Evolutionary conservation across 371 early-diverging fungal genomes (phyloP).

Genomic region (Gilbertella persicaria): DNA sequence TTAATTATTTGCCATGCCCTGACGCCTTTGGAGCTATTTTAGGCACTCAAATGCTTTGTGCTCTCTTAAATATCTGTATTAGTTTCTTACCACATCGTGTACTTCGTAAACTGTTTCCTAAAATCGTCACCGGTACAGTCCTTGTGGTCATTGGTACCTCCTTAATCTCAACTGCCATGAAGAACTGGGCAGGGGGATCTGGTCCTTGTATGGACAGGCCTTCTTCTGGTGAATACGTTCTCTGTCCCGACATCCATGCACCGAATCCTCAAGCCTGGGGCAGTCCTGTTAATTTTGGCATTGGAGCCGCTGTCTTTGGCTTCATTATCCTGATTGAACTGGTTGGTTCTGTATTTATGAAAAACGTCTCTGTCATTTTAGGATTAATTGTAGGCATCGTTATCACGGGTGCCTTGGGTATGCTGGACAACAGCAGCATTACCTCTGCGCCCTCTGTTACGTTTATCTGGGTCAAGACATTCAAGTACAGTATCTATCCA

Average conservation of each 20-base stretch:
- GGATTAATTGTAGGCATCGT: conserved; percentile 59
- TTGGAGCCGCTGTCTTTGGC: conserved; percentile 57
- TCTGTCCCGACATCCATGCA: conserved; percentile 41
- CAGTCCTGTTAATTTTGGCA: conserved; percentile 38
- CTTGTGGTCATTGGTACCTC: conserved; percentile 55
- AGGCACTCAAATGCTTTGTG: conserved; percentile 57
- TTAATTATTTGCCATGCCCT: conserved; percentile 49
- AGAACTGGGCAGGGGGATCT: conserved; percentile 54
- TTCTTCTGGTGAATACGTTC: conserved; percentile 25
- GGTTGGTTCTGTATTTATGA: conserved; percentile 60
- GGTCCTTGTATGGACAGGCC: conserved; percentile 48
- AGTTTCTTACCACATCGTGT: conserved; percentile 53
- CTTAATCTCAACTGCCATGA: conserved; percentile 44
- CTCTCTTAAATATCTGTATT: conserved; percentile 43
- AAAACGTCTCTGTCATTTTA: conserved; percentile 58
- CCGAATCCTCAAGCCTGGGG: conserved; percentile 62
- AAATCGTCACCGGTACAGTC: conserved; percentile 55
- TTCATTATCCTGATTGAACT: conserved; percentile 58
- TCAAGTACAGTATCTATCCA: conserved; percentile 50
- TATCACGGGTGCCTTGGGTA: conserved; percentile 57
- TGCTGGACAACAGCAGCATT: conserved; percentile 48
- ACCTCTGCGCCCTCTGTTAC: conserved; percentile 53
- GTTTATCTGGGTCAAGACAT: conserved; percentile 62
- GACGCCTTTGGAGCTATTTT: conserved; percentile 59
- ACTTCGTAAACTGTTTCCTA: conserved; percentile 53